Conservation (phyloP, 345 rosid species). For the Melaleuca quinquenervia region DNA sequence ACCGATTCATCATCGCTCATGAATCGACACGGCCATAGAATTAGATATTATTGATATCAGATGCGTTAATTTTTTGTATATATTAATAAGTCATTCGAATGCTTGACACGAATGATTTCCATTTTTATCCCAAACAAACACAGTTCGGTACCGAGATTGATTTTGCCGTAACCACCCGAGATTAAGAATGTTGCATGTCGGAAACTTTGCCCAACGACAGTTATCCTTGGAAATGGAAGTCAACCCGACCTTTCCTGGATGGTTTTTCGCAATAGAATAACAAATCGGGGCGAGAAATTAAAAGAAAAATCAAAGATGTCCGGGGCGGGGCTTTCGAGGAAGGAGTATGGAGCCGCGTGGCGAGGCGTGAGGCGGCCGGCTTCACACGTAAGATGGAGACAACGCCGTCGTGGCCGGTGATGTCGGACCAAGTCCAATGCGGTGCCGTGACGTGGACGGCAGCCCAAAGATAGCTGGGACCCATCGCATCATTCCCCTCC, state of each 20-base stretch:
- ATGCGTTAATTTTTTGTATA: no score
- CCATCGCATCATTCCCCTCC: background rate
- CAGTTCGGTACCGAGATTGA: background rate
- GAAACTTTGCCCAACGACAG: background rate
- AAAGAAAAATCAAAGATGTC: background rate
- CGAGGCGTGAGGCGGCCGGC: background rate
- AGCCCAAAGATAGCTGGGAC: background rate
- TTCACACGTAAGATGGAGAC: background rate
- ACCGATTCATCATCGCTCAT: no score
- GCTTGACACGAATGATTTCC: background rate
- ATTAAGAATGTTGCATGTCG: background rate
- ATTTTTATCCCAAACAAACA: background rate
- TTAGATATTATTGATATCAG: no score
- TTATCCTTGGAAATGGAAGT: background rate
- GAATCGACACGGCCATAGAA: no score
- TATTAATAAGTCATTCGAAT: background rate
- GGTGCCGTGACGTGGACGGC: background rate
- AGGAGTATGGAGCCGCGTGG: background rate
- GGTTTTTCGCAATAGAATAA: background rate
- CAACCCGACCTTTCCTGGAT: background rate
- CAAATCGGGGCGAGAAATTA: rapidly evolving
- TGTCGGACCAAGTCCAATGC: background rate
- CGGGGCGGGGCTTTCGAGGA: background rate
- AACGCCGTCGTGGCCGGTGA: background rate
- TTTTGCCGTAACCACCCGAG: background rate